These are phyloP conservation scores for Diplotaxis tenuifolia DNA, from an alignment of 345 rosid species.

Conservation along the genomic window DNA sequence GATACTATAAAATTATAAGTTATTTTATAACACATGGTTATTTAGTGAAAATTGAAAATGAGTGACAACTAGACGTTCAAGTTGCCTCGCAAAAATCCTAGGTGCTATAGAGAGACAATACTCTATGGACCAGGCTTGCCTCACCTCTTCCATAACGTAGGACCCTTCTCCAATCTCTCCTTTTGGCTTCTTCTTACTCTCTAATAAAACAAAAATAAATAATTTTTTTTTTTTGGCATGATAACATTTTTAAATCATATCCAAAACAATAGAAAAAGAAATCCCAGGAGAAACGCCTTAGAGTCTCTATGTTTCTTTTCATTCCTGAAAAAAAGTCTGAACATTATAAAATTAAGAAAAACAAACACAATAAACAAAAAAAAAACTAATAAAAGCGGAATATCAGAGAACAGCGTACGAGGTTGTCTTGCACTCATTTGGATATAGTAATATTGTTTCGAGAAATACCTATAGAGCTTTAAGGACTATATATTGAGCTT, in stretches of 20 bases:
- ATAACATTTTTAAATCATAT: background rate
- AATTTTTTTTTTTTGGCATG: background rate
- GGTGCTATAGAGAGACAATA: slow-evolving; percentile 24
- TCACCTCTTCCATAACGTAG: slow-evolving; percentile 32
- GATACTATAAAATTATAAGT: no score
- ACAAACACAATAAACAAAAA: background rate
- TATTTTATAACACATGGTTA: background rate
- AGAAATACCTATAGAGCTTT: background rate
- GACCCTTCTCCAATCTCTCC: slow-evolving; percentile 23
- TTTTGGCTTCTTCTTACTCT: slow-evolving; percentile 16
- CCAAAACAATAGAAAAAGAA: background rate
- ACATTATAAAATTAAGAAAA: background rate
- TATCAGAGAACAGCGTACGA: background rate
- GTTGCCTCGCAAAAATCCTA: slow-evolving; percentile 21
- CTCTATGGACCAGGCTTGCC: slow-evolving; percentile 25
- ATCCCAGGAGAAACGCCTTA: background rate
- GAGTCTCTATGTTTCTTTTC: background rate
- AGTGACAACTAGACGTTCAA: slow-evolving; percentile 29
- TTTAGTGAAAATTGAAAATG: background rate
- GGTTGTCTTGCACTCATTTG: background rate
- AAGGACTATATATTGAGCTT: background rate
- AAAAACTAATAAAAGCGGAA: background rate
- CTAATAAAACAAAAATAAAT: slow-evolving; percentile 5
- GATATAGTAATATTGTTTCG: background rate
- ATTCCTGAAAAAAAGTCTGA: background rate